Evolutionary conservation across 2,329 filamentous ascomycete species (phyloP), one percentile per base, ranked within the genome.

Genomic region (Monosporascus sp.): DNA sequence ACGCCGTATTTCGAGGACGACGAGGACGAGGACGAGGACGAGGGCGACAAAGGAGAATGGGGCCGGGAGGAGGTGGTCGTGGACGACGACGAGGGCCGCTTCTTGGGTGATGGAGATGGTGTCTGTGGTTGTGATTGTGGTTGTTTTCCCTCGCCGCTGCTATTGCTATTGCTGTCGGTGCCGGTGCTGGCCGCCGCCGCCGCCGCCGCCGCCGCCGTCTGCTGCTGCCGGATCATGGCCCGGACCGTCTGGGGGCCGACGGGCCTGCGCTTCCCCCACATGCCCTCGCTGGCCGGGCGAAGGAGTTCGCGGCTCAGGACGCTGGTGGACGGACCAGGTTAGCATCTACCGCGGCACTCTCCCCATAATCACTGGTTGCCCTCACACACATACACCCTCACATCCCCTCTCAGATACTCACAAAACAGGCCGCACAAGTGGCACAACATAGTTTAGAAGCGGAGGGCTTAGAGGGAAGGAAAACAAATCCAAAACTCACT

Each of bases 181-280:
- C 50, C 26, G 44, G 46, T 19, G 49, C 16, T 53, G 35, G 52
- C 5, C 22, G 47, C 35, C 27, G 49, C 47, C 20, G 48, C 53
- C 27, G 49, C 40, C 48, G 50, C 38, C 27, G 27, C 48, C 52
- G 37, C 55, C 54, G 27, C 24, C 51, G 38, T 40, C 40, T 19
- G 55, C 60, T 52, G 22, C n/a, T 65, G 59, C 50, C 60, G 63
- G 57, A 68, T 65, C 64, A 68, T 67, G 38, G 64, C 61, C 14
- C 63, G 61, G 8, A 68, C 41, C 7, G 61, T 65, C 51, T 65
- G 62, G 1, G 66, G 65, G 1, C 63, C 63, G 31, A 68, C 58
- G 27, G 64, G 66, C n/a, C 62, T 55, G 7, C 65, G 53, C 54
- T 68, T 68, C 20, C 63, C 64, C 65, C 65, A 67, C 56, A 67